Conservation (phyloP, 441 rosid genomes). For the Populus trichocarpa region DNA sequence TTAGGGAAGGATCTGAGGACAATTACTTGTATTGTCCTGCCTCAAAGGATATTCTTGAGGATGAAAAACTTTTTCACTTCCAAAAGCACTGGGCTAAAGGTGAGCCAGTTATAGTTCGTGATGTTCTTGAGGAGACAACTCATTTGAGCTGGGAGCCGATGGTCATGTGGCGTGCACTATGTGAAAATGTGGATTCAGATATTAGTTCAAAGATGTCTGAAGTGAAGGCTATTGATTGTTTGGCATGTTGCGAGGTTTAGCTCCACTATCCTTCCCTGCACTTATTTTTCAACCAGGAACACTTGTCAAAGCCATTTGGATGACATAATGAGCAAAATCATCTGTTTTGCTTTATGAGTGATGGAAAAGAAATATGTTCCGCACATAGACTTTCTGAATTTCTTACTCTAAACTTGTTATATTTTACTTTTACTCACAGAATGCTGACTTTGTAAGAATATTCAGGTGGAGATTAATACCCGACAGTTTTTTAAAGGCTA, state of each 20-base stretch:
- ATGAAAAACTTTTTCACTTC: constrained; percentile 46
- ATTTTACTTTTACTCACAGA: background rate
- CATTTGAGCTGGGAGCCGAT: constrained; percentile 96
- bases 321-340: background rate
- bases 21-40: constrained; percentile 63
- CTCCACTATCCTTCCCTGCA: constrained; percentile 5
- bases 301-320: background rate
- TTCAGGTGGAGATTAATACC: constrained; percentile 71
- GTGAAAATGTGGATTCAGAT: constrained; percentile 49
- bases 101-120: constrained; percentile 72
- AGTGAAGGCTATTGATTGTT: constrained; percentile 82
- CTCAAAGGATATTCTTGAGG: constrained; percentile 34
- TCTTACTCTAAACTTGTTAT: background rate
- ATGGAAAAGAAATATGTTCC: background rate
- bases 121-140: constrained; percentile 52
- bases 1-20: constrained; percentile 49
- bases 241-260: constrained; percentile 70
- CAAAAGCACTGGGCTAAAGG: constrained; percentile 78
- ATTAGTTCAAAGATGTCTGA: constrained; percentile 53
- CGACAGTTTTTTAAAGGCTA: constrained; percentile 77
- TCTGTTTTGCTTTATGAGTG: background rate
- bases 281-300: background rate
- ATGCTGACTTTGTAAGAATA: constrained; percentile 13
- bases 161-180: constrained; percentile 95
- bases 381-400: background rate